These are phyloP conservation scores for Xylaria longipes DNA, from an alignment of 495 filamentous ascomycete species.

Conservation along the genomic window DNA sequence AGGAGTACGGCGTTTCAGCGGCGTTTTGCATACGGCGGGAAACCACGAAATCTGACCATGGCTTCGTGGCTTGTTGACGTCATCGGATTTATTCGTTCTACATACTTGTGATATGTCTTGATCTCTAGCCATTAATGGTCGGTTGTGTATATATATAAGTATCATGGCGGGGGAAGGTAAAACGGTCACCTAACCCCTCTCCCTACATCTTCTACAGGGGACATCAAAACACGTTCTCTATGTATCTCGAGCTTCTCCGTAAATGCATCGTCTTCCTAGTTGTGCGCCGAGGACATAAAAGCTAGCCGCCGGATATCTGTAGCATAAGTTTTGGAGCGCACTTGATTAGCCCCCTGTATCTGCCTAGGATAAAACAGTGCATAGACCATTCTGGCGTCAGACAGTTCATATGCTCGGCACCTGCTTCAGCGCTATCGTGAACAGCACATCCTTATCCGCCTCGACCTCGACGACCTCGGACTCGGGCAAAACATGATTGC, in stretches of 20 bases:
- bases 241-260: background rate
- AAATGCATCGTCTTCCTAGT: background rate
- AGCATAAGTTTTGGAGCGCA: background rate
- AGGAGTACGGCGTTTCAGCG: slow-evolving; percentile 21
- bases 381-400: background rate
- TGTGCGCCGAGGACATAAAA: background rate
- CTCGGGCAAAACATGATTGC: slow-evolving; percentile 75
- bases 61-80: background rate
- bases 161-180: background rate
- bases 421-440: slow-evolving; percentile 76
- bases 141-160: background rate
- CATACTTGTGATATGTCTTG: background rate
- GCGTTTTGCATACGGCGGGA: slow-evolving; percentile 16
- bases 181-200: background rate
- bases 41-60: background rate
- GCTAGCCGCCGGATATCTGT: too few species aligned
- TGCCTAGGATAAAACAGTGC: background rate
- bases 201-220: background rate
- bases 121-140: background rate
- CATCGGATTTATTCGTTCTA: background rate
- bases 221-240: background rate
- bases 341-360: background rate
- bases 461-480: slow-evolving; percentile 61
- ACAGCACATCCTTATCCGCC: slow-evolving; percentile 74
- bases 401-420: background rate